These are phyloP conservation scores for Plectosphaerella sp. DNA, from an alignment of 2,329 filamentous ascomycete species.

Conservation along the genomic window DNA sequence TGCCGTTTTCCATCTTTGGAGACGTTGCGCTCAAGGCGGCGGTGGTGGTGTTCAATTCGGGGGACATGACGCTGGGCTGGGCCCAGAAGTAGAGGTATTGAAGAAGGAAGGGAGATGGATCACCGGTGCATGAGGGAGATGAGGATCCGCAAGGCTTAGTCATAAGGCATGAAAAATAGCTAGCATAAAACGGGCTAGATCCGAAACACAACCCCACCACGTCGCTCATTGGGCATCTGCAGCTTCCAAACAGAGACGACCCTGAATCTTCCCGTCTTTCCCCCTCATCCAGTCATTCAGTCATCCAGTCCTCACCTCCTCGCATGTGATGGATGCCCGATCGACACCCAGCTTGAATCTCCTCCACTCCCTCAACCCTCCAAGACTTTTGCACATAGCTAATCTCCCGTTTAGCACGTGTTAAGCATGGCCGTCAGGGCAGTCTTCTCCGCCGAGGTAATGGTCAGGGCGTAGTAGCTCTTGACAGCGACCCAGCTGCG, in stretches of 20 bases:
- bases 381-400: neutral
- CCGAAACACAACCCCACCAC: too few species aligned
- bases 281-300: too few species aligned
- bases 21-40: slow-evolving; percentile 76
- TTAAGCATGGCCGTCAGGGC: slow-evolving; percentile 56
- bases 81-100: slow-evolving; percentile 23
- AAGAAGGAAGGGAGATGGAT: too few species aligned
- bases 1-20: slow-evolving; percentile 63
- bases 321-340: neutral
- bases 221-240: too few species aligned
- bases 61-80: slow-evolving; percentile 29
- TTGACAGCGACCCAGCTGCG: slow-evolving; percentile 67
- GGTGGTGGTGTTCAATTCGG: slow-evolving; percentile 66
- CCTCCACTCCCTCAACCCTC: neutral
- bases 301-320: too few species aligned
- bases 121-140: too few species aligned
- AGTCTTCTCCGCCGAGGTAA: slow-evolving; percentile 62
- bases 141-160: too few species aligned
- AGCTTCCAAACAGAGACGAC: too few species aligned
- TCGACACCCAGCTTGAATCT: neutral
- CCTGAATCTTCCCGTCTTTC: too few species aligned
- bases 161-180: too few species aligned
- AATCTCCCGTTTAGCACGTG: neutral
- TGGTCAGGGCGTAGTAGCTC: slow-evolving; percentile 55
- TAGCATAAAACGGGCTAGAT: too few species aligned